Base-by-base conservation (phyloP, 2,329 filamentous ascomycete genomes). In the Nemania sp. region DNA sequence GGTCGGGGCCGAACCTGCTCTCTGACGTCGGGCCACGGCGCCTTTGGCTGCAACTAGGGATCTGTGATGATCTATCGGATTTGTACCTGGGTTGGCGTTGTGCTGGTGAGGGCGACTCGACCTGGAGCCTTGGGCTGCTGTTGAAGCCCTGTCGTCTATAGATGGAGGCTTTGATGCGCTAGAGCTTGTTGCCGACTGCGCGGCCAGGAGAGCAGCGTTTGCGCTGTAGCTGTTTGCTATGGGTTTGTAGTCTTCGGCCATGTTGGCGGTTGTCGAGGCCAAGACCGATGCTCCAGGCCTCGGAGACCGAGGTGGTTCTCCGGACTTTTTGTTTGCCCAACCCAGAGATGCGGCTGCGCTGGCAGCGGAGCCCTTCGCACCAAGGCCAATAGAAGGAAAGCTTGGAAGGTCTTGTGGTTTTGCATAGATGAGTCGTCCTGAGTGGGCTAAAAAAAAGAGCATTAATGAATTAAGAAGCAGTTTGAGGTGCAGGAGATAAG, bases 21-120 rank as follows among this genome's bases (percentile, higher is more conserved):
- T 83, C 60, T 82, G 83, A 59, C 88, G 83, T 29, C 78, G 80
- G 29, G 85, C 80, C 77, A 92, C 87, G n/a, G 91, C 91, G 29
- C 87, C 90, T 51, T 88, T 89, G 12, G 92, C 92, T 43, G 92
- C 92, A 37, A 85, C 78, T 48, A 94, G 79, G 1, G 92, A 92
- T 60, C 85, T 87, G 62, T 85, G 83, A 37, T 81, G 82, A 46
- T 83, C 82, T 25, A 87, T 75, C 10, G n/a, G n/a, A n/a, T n/a
- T n/a, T n/a, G 72, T 64, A 17, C 68, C 68, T 75, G 76, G 18
- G 76, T 80, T 65, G 79, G 78, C 37, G 78, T 78, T 64, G 78
- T 77, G 68, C 80, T 79, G 29, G 77, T 70, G 57, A 60, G 56
- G 59, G 13, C 73, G 71, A 57, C 82, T 81, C 47, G 80, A 82